Base-by-base conservation (phyloP, 2,329 filamentous ascomycete species). In the Aspergillus clavatus region DNA sequence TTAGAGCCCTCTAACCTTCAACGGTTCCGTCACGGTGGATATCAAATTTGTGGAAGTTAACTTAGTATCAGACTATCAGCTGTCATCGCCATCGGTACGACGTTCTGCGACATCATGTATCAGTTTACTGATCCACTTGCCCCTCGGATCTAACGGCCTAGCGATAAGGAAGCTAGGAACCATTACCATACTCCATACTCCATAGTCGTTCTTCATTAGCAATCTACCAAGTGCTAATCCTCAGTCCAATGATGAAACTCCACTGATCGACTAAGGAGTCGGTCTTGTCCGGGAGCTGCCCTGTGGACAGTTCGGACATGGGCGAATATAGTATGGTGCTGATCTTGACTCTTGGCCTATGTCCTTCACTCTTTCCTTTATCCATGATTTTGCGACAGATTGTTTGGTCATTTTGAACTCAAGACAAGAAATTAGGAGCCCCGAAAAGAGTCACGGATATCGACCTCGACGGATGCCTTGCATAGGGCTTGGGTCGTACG, bases 241-340 rank as follows among this genome's bases (percentile, higher is more conserved):
- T 49, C 47, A 49, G 44, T 40, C 29, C 44, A 40, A 41, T 21
- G 8, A 4, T 21, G 16, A 18, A 14, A 40, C 47, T 44, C 47
- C 47, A 49, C 47, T 46, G 46, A 51, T 49, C 43, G 43, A 43
- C 46, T 49, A 49, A 2, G 43, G 24, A 37, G 36, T 51, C 46
- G 49, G 49, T 35, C 42, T 48, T 46, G 46, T 49, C 46, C 48
- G 48, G 38, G 28, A 31, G 38, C 33, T 28, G 42, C 42, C 48
- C 46, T 47, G 47, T 33, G 42, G 23, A 23, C 26, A 35, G 27
- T 42, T n/a, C n/a, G n/a, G n/a, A n/a, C n/a, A n/a, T n/a, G n/a
- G n/a, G n/a, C 42, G 18, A 36, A 47, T 38, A 41, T 44, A 45
- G 48, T 21, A 39, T 45, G 41, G 45, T 42, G 43, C 33, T 24